These are phyloP conservation scores for Ophiognomonia clavigignenti-juglandacearum DNA, from an alignment of 2,329 filamentous ascomycete species.

Conservation along the genomic window DNA sequence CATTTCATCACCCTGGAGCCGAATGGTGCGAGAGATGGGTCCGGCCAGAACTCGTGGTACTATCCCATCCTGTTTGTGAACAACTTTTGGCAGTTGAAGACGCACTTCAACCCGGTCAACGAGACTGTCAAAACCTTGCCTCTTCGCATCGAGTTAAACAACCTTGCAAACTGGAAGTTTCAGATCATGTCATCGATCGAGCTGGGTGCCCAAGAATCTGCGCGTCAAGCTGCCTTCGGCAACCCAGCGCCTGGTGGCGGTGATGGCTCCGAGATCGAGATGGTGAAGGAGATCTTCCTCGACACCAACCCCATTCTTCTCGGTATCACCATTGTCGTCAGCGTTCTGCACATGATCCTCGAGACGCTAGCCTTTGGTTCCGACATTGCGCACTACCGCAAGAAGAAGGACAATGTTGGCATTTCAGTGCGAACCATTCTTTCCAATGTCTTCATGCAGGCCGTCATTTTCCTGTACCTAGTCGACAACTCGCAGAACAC, in stretches of 20 bases:
- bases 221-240: constrained; percentile 72
- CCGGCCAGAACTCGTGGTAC: constrained; percentile 90
- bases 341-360: constrained; percentile 86
- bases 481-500: constrained; percentile 97
- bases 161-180: constrained; percentile 86
- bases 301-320: constrained; percentile 93
- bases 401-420: constrained; percentile 99
- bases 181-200: constrained; percentile 79
- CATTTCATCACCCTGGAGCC: constrained; percentile 76
- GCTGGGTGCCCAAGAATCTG: constrained; percentile 77
- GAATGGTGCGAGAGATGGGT: constrained; percentile 74
- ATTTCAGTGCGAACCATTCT: constrained; percentile 95
- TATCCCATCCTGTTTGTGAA: constrained; percentile 87
- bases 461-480: constrained; percentile 91
- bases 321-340: constrained; percentile 77
- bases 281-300: constrained; percentile 92
- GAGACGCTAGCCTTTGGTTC: constrained; percentile 96
- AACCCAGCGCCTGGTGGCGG: constrained; percentile 68
- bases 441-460: constrained; percentile 96
- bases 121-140: constrained; percentile 79
- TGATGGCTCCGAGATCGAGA: constrained; percentile 91
- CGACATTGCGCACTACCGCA: constrained; percentile 95
- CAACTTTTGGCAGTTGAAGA: constrained; percentile 93
- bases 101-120: constrained; percentile 88
- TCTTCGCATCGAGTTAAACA: constrained; percentile 77